Evolutionary conservation across 1,139 yeast genomes (phyloP), one percentile per base, ranked within the genome.

Genomic region (Hansenula sp.): DNA sequence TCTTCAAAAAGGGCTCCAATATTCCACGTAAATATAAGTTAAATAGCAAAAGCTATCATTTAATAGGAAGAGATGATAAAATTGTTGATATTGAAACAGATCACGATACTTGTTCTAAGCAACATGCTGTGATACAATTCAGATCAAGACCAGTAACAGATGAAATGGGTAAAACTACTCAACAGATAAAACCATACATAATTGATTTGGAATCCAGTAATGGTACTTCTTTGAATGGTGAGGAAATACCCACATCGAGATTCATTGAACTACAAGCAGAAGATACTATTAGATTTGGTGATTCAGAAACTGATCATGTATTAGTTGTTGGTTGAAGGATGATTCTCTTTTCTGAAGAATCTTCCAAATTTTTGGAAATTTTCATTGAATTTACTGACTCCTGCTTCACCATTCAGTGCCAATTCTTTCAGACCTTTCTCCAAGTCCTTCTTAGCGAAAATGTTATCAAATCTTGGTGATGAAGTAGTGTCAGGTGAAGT

Each of bases 101-200:
- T 16, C 70, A 71, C 37, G 64, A 63, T 18, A 59, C 71, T 1
- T 69, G 75, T 32, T 73, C 80, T 1, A 68, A 70, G 41, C 75
- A 73, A 49, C 84, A 78, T 48, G 79, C 82, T 10, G 83, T 68
- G 1, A 60, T 79, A 11, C 84, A 78, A 47, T 77, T 72, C 46
- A 56, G 75, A 21, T 44, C 46, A 29, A 47, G 49, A 18, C 42
- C 51, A 16, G 42, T 36, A 6, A 34, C 43, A 2, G 47, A 53
- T 14, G 48, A 51, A 20, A 43, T 47, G 31, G 54, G 50, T n/a
- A 53, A 56, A 25, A 55, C 46, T 18, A 38, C 38, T 12, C 39
- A 38, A 5, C 42, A 40, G 6, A 29, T 43, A 18, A 48, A 39
- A 28, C 70, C 76, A 3, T 78, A 74, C 45, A 39, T 79, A 7